Conservation (phyloP, 768 basidiomycete genomes). For the Mycena maculata region DNA sequence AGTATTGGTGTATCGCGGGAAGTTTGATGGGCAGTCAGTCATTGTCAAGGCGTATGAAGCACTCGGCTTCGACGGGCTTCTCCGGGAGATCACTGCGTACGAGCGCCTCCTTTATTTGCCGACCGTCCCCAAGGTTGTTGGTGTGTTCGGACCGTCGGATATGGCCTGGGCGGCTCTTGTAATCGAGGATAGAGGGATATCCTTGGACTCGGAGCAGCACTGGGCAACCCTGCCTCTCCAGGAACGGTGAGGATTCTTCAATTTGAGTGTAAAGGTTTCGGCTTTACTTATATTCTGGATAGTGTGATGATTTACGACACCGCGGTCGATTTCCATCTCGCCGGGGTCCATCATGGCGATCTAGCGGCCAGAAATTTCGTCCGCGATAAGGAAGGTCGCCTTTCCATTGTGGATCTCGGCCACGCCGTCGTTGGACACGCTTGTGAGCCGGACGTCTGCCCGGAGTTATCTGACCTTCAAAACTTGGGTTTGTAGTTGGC, state of each 20-base stretch:
- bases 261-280: background rate
- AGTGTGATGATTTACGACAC: background rate
- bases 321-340: background rate
- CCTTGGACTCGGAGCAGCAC: background rate
- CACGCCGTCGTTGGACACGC: background rate
- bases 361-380: constrained; percentile 1
- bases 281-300: background rate
- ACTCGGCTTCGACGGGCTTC: background rate
- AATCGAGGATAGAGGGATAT: background rate
- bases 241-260: background rate
- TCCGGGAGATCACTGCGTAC: background rate
- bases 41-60: background rate
- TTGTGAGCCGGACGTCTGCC: constrained; percentile 3
- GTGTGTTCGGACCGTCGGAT: background rate
- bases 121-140: background rate
- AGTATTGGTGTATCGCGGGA: background rate
- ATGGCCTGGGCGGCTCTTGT: background rate
- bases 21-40: background rate
- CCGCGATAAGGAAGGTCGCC: background rate
- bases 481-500: background rate
- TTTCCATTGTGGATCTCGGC: constrained; percentile 11
- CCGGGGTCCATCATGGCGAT: constrained; percentile 13
- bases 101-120: background rate
- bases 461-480: constrained; percentile 2
- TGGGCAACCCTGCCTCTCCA: background rate